These are phyloP conservation scores for Trichoderma semiorbis DNA, from an alignment of 2,329 filamentous ascomycete species.

Conservation along the genomic window DNA sequence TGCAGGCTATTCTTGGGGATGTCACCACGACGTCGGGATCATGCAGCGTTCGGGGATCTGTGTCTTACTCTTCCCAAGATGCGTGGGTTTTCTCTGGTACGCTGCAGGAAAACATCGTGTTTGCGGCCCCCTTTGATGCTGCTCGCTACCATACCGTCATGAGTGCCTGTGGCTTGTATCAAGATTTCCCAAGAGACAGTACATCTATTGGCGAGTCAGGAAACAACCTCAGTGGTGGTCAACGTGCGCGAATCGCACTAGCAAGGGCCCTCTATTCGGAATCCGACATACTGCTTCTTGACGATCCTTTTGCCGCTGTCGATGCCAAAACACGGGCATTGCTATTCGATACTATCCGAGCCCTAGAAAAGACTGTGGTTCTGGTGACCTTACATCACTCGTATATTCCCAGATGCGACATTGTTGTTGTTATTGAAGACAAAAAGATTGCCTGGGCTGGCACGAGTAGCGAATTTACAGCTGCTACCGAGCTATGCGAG, in stretches of 20 bases:
- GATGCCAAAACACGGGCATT: neutral
- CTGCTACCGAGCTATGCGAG: neutral
- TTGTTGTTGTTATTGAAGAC: neutral
- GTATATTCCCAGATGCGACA: neutral
- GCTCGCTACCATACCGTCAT: neutral
- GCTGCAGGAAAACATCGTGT: neutral
- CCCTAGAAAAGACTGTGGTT: neutral
- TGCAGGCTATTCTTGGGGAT: neutral
- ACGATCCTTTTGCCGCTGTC: neutral
- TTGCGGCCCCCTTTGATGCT: neutral
- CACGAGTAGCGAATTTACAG: neutral
- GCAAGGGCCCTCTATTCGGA: neutral
- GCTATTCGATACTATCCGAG: neutral
- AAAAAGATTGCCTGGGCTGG: neutral
- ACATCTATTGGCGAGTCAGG: neutral
- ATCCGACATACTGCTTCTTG: neutral
- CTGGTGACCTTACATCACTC: neutral
- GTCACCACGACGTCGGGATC: neutral
- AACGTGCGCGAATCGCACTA: neutral
- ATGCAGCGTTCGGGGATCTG: neutral
- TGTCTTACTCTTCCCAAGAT: neutral
- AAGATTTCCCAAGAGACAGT: neutral
- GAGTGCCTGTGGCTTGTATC: neutral
- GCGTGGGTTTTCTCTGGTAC: neutral
- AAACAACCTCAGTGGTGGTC: neutral